phyloP scores from a whole-genome alignment of 495 filamentous ascomycete genomes.

The Aspergillus cristatus region DNA sequence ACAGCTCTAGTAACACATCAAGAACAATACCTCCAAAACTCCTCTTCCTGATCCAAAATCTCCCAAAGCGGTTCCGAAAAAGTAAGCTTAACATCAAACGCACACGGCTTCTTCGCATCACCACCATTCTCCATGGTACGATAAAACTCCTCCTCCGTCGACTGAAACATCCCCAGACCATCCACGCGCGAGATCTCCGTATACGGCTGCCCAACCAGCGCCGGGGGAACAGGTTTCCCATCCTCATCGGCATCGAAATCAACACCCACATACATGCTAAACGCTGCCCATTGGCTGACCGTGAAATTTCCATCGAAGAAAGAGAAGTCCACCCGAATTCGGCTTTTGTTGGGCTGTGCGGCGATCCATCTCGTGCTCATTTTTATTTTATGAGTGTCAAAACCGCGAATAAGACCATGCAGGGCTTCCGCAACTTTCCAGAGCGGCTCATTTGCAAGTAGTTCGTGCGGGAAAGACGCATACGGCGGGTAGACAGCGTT shows the following conservation, averaged over 20 bases:
- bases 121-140: too few species aligned
- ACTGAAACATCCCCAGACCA: background rate
- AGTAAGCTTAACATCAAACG: background rate
- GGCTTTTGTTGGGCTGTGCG: background rate
- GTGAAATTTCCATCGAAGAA: background rate
- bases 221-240: background rate
- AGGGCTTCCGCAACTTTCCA: background rate
- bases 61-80: background rate
- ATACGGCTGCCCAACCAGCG: background rate
- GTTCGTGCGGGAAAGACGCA: background rate
- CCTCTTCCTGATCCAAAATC: background rate
- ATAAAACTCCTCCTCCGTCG: background rate
- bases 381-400: background rate
- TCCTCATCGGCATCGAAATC: background rate
- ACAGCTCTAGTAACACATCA: too few species aligned
- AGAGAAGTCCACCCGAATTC: background rate
- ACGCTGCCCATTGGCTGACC: background rate
- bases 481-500: conserved; percentile 2
- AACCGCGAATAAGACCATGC: background rate
- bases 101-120: background rate
- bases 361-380: background rate
- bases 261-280: background rate
- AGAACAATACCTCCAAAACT: background rate
- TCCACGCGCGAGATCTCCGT: background rate
- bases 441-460: background rate